These are phyloP conservation scores for Irineochytrium annulatum DNA, from an alignment of 192 early-diverging fungal genomes.

Conservation along the genomic window DNA sequence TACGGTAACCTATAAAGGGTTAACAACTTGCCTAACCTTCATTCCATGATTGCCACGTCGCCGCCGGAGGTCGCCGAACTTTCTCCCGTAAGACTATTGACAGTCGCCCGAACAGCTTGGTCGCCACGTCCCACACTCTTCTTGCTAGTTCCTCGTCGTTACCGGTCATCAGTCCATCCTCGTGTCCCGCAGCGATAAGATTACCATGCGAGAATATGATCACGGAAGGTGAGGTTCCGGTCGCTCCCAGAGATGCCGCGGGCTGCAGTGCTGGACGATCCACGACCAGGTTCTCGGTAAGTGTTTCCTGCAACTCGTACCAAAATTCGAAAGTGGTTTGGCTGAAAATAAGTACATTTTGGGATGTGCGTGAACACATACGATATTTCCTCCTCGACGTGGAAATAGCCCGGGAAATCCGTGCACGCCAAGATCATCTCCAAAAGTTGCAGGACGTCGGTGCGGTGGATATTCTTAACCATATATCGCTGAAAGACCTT, in stretches of 20 bases:
- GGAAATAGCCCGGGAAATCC: conserved; percentile 36
- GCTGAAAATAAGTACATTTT: neutral
- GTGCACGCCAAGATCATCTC: conserved; percentile 39
- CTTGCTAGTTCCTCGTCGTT: too few species aligned
- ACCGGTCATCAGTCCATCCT: too few species aligned
- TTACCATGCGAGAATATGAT: too few species aligned
- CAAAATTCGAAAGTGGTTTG: conserved; percentile 18
- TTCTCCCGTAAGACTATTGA: conserved; percentile 23
- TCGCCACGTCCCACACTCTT: conserved; percentile 14
- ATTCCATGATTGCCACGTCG: conserved; percentile 24
- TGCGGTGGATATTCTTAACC: conserved; percentile 14
- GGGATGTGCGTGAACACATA: conserved; percentile 10
- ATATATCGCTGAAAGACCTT: conserved; percentile 30
- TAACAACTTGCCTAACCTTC: conserved; percentile 6
- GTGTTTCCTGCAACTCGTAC: conserved; percentile 20
- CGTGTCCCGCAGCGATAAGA: too few species aligned
- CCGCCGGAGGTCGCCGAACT: conserved; percentile 20
- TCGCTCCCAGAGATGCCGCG: too few species aligned
- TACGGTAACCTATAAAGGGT: neutral
- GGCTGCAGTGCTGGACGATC: too few species aligned
- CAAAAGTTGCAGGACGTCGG: conserved; percentile 19
- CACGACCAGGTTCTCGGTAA: conserved; percentile 16
- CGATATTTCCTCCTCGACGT: conserved; percentile 39
- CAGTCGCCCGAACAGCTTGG: conserved; percentile 15
- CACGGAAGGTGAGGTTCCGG: too few species aligned